phyloP scores from a whole-genome alignment of 2,329 filamentous ascomycete species.

The Calonectria leucothoes region DNA sequence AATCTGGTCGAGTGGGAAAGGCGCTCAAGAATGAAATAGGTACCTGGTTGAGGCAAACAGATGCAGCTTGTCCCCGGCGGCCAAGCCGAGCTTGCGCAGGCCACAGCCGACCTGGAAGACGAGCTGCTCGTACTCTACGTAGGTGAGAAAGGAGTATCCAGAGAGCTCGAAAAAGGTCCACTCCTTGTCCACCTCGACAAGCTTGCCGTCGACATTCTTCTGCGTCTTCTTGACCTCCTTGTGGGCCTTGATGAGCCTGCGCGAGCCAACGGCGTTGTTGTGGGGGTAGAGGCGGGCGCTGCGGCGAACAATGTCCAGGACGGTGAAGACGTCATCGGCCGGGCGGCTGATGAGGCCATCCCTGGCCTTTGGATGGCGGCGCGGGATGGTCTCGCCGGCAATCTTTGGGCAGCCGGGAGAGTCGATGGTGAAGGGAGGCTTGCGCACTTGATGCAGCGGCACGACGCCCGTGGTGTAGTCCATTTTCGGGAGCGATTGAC shows the following conservation, averaged over 20 bases:
- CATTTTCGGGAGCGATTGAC: neutral
- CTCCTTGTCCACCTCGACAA: slow-evolving; percentile 85
- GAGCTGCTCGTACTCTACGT: slow-evolving; percentile 80
- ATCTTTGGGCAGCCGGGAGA: slow-evolving; percentile 73
- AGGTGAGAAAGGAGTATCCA: slow-evolving; percentile 79
- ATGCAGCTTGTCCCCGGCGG: slow-evolving; percentile 75
- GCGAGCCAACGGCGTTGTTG: slow-evolving; percentile 73
- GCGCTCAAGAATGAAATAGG: slow-evolving; percentile 25
- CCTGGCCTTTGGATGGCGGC: slow-evolving; percentile 76
- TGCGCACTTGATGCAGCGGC: slow-evolving; percentile 69
- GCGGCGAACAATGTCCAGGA: slow-evolving; percentile 81
- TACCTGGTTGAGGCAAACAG: slow-evolving; percentile 85
- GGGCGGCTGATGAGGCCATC: slow-evolving; percentile 75
- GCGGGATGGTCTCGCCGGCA: slow-evolving; percentile 84
- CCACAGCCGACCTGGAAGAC: slow-evolving; percentile 77
- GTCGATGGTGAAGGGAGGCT: slow-evolving; percentile 81
- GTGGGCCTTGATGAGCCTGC: slow-evolving; percentile 81
- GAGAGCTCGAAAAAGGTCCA: slow-evolving; percentile 91
- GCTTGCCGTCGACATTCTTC: slow-evolving; percentile 84
- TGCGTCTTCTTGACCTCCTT: slow-evolving; percentile 87
- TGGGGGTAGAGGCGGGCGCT: slow-evolving; percentile 72
- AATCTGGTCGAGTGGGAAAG: neutral
- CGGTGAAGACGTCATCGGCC: slow-evolving; percentile 75
- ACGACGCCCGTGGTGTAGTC: slow-evolving; percentile 54
- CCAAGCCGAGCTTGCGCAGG: slow-evolving; percentile 78